phyloP scores from a whole-genome alignment of 768 basidiomycete genomes.

The Termitomyces sp. region DNA sequence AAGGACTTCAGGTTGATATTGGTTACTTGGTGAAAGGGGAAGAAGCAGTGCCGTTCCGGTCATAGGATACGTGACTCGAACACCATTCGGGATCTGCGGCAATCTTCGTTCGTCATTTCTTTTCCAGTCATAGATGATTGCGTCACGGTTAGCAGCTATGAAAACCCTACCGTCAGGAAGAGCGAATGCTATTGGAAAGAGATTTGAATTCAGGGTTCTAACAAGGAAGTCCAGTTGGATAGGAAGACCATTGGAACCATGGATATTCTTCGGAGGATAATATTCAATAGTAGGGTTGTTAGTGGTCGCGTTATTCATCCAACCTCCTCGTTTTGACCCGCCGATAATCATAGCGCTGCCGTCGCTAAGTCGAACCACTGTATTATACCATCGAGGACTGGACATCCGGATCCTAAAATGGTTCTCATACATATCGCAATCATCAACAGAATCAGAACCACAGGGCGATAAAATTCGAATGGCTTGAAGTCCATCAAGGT shows the following conservation, averaged over 20 bases:
- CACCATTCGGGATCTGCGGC: slow-evolving; percentile 68
- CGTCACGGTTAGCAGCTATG: slow-evolving; percentile 73
- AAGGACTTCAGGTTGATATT: slow-evolving; percentile 64
- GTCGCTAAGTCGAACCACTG: slow-evolving; percentile 61
- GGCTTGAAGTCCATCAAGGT: slow-evolving; percentile 67
- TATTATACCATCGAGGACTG: slow-evolving; percentile 78
- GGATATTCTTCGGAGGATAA: slow-evolving; percentile 74
- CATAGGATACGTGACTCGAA: slow-evolving; percentile 83
- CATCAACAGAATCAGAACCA: slow-evolving; percentile 35
- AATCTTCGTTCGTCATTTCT: slow-evolving; percentile 55
- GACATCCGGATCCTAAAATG: slow-evolving; percentile 64
- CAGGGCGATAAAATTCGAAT: slow-evolving; percentile 72
- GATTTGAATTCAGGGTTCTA: slow-evolving; percentile 74
- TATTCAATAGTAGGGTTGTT: slow-evolving; percentile 83
- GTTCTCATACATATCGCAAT: slow-evolving; percentile 63
- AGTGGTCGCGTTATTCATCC: slow-evolving; percentile 78
- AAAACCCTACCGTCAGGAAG: slow-evolving; percentile 70
- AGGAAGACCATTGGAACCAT: slow-evolving; percentile 62
- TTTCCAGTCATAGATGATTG: slow-evolving; percentile 77
- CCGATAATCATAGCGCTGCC: slow-evolving; percentile 85
- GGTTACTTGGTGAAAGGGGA: slow-evolving; percentile 57
- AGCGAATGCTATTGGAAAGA: slow-evolving; percentile 73
- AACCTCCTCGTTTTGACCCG: slow-evolving; percentile 76
- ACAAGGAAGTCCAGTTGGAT: slow-evolving; percentile 58
- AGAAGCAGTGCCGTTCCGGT: slow-evolving; percentile 70